Evolutionary conservation across 1,139 yeast species (phyloP), one percentile per base, ranked within the genome.

Genomic region (Geotrichum siamense): DNA sequence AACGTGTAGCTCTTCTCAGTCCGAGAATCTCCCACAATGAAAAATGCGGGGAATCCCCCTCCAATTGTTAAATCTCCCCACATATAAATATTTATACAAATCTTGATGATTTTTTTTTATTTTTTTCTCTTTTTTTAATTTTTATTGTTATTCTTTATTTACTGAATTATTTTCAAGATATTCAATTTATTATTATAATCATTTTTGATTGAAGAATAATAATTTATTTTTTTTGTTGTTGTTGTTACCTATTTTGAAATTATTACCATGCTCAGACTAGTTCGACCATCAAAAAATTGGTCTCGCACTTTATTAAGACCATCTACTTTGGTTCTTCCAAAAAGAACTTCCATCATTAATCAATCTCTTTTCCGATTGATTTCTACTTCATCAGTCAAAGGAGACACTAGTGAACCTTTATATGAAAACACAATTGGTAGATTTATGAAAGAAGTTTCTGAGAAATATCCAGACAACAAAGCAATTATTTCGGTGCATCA

Each of bases 401-500:
- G 63, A 4, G 52, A 58, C 28, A 25, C 48, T 6, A 42, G 41
- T 16, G 57, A 59, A 3, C 50, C 53, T 1, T 43, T 59, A 31
- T 41, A 52, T 28, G 35, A 40, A 5, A 47, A 50, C 29, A 56
- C 62, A 10, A 50, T 53, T 17, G 58, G 60, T 12, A 39, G 45
- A 20, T 43, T 56, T 28, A 34, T 57, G 13, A 38, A 41, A 10
- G 51, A 49, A n/a, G 43, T 51, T 6, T 55, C 56, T 4, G 17
- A 22, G 16, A 39, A 46, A 17, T 45, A 56, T 38, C 21, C 30
- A 5, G 38, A 48, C 38, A 43, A 40, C 27, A 53, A 55, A 2
- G 61, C 62, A 3, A 53, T 60, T 6, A 52, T 58, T 16, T 57
- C 63, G 2, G 49, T 48, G 38, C 61, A 58, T 40, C 63, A 60